Evolutionary conservation across 495 filamentous ascomycete species (phyloP).

Genomic region (Annulohypoxylon nitens): DNA sequence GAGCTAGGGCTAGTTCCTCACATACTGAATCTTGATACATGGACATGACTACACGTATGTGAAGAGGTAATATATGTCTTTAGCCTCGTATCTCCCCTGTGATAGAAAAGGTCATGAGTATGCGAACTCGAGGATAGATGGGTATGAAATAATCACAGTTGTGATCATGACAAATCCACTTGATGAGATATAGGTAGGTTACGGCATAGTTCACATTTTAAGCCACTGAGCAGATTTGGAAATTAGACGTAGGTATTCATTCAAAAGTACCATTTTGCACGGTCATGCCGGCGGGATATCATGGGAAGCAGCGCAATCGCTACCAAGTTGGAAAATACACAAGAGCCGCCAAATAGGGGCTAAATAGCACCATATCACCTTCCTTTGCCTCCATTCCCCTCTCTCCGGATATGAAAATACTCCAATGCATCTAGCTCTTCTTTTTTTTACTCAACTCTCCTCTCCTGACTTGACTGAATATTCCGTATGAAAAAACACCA

Average conservation of each 20-base stretch:
- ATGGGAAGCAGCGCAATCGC: constrained; percentile 42
- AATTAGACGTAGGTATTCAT: constrained; percentile 23
- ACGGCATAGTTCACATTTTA: not conserved
- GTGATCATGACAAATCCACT: not conserved
- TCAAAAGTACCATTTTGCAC: constrained; percentile 47
- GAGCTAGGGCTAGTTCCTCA: not conserved
- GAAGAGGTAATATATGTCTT: no score
- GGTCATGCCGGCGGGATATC: constrained; percentile 55
- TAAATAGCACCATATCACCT: not conserved
- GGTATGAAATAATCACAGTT: no score
- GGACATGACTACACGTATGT: not conserved
- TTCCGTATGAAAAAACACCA: constrained; percentile 13
- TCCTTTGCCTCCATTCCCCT: constrained; percentile 6
- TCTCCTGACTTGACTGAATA: not conserved
- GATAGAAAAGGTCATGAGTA: no score
- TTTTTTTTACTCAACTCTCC: constrained; percentile 24
- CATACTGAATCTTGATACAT: not conserved
- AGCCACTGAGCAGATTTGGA: not conserved
- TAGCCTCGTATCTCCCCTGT: no score
- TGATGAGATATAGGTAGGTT: not conserved
- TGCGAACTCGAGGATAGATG: no score
- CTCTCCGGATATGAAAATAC: constrained; percentile 24
- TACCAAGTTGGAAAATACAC: constrained; percentile 39
- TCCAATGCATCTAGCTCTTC: constrained; percentile 22
- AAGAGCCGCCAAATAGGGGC: constrained; percentile 13